A percentile compares a stretch with the other conserved stretches of the same genome.
Evolutionary conservation across 2,329 filamentous ascomycete genomes (phyloP).

Genomic region (Cercospora sp.): DNA sequence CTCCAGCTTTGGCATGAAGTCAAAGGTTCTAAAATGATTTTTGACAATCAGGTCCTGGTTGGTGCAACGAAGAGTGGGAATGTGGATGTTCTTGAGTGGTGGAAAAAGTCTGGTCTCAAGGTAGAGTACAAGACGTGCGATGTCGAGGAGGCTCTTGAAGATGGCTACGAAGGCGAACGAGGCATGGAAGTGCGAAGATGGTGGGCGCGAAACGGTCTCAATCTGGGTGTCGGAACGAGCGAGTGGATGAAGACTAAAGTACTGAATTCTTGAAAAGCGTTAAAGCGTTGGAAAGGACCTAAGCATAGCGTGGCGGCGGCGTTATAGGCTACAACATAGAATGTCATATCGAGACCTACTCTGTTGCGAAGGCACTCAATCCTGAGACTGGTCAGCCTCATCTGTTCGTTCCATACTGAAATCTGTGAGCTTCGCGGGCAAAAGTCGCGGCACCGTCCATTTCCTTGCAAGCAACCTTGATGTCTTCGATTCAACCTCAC

Average conservation of each 20-base stretch:
- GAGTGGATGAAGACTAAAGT: constrained; percentile 87
- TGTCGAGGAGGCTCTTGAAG: constrained; percentile 91
- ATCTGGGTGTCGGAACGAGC: constrained; percentile 76
- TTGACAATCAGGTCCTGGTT: constrained; percentile 79
- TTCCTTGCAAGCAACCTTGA: not conserved
- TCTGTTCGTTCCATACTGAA: not conserved
- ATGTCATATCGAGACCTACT: not conserved
- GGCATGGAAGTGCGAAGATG: constrained; percentile 74
- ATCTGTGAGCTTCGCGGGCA: not conserved
- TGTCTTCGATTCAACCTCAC: not conserved
- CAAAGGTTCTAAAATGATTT: constrained; percentile 74
- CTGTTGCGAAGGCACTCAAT: not conserved
- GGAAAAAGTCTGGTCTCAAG: constrained; percentile 72
- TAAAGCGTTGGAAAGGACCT: constrained; percentile 12
- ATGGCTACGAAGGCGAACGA: constrained; percentile 68
- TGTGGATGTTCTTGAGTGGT: constrained; percentile 86
- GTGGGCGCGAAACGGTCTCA: constrained; percentile 85
- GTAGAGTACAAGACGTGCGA: constrained; percentile 95
- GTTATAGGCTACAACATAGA: not conserved
- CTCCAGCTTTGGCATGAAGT: constrained; percentile 79
- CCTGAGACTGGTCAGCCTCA: not conserved
- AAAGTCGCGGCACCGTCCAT: not conserved
- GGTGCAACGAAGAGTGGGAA: constrained; percentile 86
- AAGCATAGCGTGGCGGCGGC: constrained; percentile 20
- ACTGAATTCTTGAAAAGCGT: constrained; percentile 43